Evolutionary conservation across 225 moss, liverwort and hornwort species (phyloP).

Genomic region (Climacium dendroides): DNA sequence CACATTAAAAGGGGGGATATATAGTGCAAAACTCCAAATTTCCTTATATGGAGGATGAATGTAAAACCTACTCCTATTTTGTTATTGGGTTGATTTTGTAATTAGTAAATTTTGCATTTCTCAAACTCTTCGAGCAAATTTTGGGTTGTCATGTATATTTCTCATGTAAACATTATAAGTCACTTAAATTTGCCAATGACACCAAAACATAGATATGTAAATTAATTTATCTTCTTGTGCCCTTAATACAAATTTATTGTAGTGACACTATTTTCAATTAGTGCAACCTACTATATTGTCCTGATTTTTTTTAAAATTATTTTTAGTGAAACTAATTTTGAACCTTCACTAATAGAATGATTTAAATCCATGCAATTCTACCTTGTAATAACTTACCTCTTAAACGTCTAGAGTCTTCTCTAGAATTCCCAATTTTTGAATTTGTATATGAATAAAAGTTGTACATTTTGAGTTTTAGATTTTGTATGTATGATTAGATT

Average conservation of each 20-base stretch:
- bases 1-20: rapidly evolving
- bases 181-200: not conserved
- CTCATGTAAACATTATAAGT: not conserved
- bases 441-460: too few relatives aligned
- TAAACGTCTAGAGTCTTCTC: too few relatives aligned
- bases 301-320: too few relatives aligned
- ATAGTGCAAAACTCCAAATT: not conserved
- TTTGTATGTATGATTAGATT: too few relatives aligned
- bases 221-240: not conserved
- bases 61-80: not conserved
- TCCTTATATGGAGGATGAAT: rapidly evolving
- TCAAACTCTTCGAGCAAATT: not conserved
- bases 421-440: too few relatives aligned
- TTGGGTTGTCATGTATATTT: not conserved
- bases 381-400: too few relatives aligned
- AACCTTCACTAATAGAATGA: too few relatives aligned
- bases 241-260: rapidly evolving
- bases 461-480: too few relatives aligned
- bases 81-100: not conserved
- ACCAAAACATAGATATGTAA: not conserved
- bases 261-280: not conserved
- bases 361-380: too few relatives aligned
- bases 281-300: too few relatives aligned
- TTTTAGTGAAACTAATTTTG: too few relatives aligned
- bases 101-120: not conserved